Conservation (phyloP, 2,329 filamentous ascomycete genomes). For the Rutstroemia sp. region DNA sequence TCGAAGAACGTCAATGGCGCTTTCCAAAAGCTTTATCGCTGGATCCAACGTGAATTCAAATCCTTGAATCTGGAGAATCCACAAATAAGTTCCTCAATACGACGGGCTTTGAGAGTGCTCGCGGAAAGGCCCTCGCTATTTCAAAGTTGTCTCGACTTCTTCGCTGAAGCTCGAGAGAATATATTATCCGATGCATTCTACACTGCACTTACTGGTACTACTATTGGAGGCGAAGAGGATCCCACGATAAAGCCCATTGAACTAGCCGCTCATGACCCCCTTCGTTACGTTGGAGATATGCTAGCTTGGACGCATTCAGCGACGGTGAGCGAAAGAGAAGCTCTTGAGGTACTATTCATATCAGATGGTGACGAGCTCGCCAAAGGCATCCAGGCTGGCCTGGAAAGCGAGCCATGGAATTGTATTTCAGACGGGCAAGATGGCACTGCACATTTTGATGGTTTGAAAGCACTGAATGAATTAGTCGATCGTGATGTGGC, state of each 20-base stretch:
- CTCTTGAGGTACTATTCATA: conserved; percentile 84
- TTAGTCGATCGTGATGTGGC: conserved; percentile 81
- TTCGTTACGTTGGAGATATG: conserved; percentile 95
- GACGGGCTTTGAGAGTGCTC: conserved; percentile 75
- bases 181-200: conserved; percentile 87
- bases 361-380: conserved; percentile 84
- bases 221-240: conserved; percentile 50
- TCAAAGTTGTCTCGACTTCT: conserved; percentile 87
- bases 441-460: conserved; percentile 60
- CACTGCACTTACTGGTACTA: conserved; percentile 70
- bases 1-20: conserved; percentile 80
- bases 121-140: conserved; percentile 87
- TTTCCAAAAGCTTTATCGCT: conserved; percentile 93
- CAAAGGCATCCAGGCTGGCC: conserved; percentile 69
- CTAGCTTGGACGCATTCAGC: conserved; percentile 94
- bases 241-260: conserved; percentile 80
- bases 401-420: conserved; percentile 79
- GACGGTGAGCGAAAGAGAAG: conserved; percentile 87
- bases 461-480: conserved; percentile 71
- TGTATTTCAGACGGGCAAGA: conserved; percentile 52
- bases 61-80: conserved; percentile 88
- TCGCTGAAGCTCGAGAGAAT: conserved; percentile 82
- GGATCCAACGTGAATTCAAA: conserved; percentile 92
- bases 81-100: conserved; percentile 79
- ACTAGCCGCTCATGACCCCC: conserved; percentile 80